Percentiles rank a stretch among this genome's conserved stretches.
Evolutionary conservation across 75 land plant species (phyloP).

Genomic region (Cryptomeria japonica): DNA sequence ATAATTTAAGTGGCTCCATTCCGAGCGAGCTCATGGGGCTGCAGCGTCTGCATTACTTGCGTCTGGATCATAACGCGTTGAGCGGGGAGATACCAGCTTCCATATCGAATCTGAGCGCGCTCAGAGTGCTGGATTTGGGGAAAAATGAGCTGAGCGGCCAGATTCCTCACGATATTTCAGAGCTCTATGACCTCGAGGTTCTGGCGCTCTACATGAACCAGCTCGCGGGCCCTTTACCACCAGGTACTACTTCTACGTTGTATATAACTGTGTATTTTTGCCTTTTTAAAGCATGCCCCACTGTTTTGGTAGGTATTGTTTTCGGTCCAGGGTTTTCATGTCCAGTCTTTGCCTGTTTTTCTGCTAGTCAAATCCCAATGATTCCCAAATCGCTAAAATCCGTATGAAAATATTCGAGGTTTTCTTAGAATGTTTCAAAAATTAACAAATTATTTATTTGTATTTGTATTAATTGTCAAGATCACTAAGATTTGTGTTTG

Average conservation of each 20-base stretch:
- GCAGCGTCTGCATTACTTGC: slow-evolving; percentile 33
- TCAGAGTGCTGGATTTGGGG: slow-evolving; percentile 44
- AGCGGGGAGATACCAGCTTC: slow-evolving; percentile 59
- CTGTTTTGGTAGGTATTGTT: background rate
- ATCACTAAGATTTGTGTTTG: no score
- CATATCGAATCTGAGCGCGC: slow-evolving; percentile 37
- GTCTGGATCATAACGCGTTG: slow-evolving; percentile 45
- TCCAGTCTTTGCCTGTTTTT: no score
- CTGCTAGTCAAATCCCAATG: no score
- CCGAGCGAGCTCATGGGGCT: slow-evolving; percentile 33
- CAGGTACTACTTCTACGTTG: background rate
- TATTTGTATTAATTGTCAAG: no score
- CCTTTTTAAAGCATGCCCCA: slow-evolving; percentile 9
- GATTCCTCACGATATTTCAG: slow-evolving; percentile 48
- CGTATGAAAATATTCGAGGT: no score
- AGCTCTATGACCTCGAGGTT: slow-evolving; percentile 40
- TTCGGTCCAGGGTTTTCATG: no score
- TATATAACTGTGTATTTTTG: slow-evolving; percentile 11
- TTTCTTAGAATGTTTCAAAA: no score
- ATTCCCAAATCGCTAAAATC: no score
- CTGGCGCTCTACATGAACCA: slow-evolving; percentile 68
- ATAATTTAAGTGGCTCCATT: slow-evolving; percentile 53
- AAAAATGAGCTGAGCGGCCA: slow-evolving; percentile 45
- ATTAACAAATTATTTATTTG: no score
- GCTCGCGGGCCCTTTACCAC: slow-evolving; percentile 52